Conservation (phyloP, 345 rosid species). For the Arabidopsis arenosa region DNA sequence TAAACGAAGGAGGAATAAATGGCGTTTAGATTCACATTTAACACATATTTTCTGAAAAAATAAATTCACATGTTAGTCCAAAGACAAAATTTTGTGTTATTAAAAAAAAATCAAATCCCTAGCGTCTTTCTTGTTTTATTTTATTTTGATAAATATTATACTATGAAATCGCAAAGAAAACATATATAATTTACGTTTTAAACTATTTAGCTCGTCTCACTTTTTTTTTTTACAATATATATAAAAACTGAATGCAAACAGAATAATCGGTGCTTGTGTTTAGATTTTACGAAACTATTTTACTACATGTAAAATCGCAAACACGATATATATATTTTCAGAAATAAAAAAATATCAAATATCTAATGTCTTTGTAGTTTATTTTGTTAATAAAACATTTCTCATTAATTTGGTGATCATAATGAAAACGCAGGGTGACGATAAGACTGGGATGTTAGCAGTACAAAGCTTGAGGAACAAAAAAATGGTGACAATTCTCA, state of each 20-base stretch:
- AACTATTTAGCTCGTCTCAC: not conserved
- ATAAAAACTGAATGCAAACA: not conserved
- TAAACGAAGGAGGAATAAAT: not conserved
- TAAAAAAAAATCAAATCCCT: not conserved
- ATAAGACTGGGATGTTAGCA: conserved; percentile 46
- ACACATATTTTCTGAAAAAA: no score
- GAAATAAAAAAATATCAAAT: not conserved
- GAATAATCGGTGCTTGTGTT: not conserved
- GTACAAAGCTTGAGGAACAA: conserved; percentile 49
- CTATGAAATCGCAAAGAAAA: not conserved
- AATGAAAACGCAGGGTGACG: conserved; percentile 42
- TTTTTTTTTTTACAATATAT: no score
- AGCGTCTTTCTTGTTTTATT: not conserved
- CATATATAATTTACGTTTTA: not conserved
- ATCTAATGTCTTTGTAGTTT: not conserved
- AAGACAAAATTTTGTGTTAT: not conserved
- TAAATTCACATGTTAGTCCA: not conserved
- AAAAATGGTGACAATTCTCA: conserved; percentile 47
- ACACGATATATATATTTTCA: not conserved
- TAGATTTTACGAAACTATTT: not conserved
- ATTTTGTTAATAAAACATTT: not conserved
- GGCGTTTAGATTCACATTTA: not conserved
- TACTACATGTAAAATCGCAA: not conserved
- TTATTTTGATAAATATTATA: no score
- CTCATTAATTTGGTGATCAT: not conserved